These are phyloP conservation scores for Calonectria pauciramosa DNA, from an alignment of 2,329 filamentous ascomycete species.

Conservation along the genomic window DNA sequence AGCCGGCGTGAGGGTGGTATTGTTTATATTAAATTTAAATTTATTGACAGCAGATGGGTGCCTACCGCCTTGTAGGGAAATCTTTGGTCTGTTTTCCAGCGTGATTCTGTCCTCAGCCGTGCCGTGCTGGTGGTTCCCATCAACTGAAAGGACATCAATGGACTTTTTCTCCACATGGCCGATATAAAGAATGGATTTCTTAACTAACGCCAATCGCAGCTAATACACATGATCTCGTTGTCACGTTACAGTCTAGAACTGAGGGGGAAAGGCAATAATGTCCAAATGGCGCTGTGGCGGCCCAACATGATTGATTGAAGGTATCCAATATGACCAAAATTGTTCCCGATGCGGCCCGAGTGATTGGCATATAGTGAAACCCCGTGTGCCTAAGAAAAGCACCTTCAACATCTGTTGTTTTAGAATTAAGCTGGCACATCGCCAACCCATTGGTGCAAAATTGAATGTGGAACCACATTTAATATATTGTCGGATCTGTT, in stretches of 20 bases:
- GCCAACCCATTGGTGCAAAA: neutral
- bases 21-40: neutral
- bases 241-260: too few relatives aligned
- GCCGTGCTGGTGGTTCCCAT: neutral
- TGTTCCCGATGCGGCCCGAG: neutral
- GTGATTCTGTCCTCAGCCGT: neutral
- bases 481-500: neutral
- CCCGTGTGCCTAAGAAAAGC: too few relatives aligned
- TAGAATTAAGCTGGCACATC: neutral
- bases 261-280: neutral
- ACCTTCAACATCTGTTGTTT: neutral
- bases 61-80: neutral
- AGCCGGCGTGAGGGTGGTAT: neutral
- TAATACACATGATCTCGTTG: too few relatives aligned
- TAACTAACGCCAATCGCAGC: too few relatives aligned
- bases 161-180: too few relatives aligned
- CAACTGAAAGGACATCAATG: accelerated
- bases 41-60: neutral
- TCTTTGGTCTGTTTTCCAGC: neutral
- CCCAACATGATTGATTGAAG: neutral
- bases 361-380: neutral
- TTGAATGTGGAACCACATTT: neutral
- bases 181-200: too few relatives aligned
- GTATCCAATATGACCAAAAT: neutral
- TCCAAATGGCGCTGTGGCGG: neutral